Evolutionary conservation across 2,329 filamentous ascomycete genomes (phyloP), one percentile per base, ranked within the genome.

Genomic region (Ophiobolus disseminans): DNA sequence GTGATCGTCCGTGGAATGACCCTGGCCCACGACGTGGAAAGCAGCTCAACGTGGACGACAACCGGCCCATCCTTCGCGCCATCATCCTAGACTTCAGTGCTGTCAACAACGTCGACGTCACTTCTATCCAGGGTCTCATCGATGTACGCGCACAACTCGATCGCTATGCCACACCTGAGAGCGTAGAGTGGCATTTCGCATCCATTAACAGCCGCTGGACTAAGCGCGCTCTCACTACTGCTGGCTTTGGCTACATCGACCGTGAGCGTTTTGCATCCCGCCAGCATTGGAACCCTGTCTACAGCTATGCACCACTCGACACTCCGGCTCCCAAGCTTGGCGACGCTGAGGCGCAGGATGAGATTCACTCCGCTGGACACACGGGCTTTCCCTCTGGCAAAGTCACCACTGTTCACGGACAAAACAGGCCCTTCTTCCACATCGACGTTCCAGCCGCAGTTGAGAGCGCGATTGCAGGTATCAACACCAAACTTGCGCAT

Each of bases 141-240:
- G 94, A 97, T 64, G 88, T 97, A 1, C 90, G 93, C 64, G 96
- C 96, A 72, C 92, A 97, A 69, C 85, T 97, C 20, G 93, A 97
- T 71, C 82, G 86, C 16, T 96, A 96, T 68, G 84, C 91, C 1
- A 74, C 87, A 0, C 93, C 93, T 0, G 86, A 91, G 16, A 80
- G 82, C 2, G 92, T 97, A 4, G 91, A 97, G 70, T 97, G 93
- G 92, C 94, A 97, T 74, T 87, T 97, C 56, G 90, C 92, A n/a
- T 88, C 86, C 74, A 89, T 97, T 76, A 91, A 87, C 76, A 97
- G 94, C 78, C 84, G 90, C 48, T 97, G 93, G 93, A 93, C 84
- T 19, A 96, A 96, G 78, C 88, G 91, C 23, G 92, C 90, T 4
- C 85, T 97, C 34, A 88, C 87, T 3, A 85, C 89, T 2, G 93